Evolutionary conservation across 192 early-diverging fungal species (phyloP).

Genomic region (Coemansia sp.): DNA sequence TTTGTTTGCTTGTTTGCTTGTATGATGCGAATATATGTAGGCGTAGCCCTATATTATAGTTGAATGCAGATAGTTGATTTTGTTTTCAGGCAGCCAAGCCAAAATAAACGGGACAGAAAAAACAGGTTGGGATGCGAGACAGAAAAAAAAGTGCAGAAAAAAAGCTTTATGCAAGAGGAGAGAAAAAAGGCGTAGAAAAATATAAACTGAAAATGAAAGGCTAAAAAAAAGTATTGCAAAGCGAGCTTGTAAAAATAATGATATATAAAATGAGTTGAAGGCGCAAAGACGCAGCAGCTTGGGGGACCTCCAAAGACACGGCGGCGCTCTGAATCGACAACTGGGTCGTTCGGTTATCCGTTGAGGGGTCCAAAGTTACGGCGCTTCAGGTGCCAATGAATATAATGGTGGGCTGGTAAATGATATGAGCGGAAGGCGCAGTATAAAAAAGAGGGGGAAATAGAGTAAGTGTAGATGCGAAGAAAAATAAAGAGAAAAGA

Average conservation of each 20-base stretch:
- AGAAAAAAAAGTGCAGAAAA: conserved; percentile 4
- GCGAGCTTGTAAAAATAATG: not conserved
- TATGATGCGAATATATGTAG: not conserved
- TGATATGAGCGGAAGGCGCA: not conserved
- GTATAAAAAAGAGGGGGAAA: not conserved
- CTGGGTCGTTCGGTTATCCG: not conserved
- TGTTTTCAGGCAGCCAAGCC: not conserved
- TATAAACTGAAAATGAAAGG: not conserved
- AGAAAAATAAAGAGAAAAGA: conserved; percentile 3
- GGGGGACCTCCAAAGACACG: not conserved
- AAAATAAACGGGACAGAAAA: not conserved
- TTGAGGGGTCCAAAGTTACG: not conserved
- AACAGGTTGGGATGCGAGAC: not conserved
- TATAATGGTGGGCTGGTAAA: not conserved
- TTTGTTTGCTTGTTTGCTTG: conserved; percentile 2
- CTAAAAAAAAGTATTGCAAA: not conserved
- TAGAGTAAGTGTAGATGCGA: not conserved
- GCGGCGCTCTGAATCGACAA: not conserved
- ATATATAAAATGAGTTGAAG: not conserved
- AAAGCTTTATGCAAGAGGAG: conserved; percentile 11
- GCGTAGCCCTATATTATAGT: not conserved
- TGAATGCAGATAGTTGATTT: not conserved
- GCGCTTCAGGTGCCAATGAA: not conserved
- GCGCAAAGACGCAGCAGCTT: not conserved
- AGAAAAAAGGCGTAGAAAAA: too few species aligned